A percentile compares a stretch with the other conserved stretches of the same genome.
Conservation (phyloP, 768 basidiomycete genomes). For the Calocybe cyanea region DNA sequence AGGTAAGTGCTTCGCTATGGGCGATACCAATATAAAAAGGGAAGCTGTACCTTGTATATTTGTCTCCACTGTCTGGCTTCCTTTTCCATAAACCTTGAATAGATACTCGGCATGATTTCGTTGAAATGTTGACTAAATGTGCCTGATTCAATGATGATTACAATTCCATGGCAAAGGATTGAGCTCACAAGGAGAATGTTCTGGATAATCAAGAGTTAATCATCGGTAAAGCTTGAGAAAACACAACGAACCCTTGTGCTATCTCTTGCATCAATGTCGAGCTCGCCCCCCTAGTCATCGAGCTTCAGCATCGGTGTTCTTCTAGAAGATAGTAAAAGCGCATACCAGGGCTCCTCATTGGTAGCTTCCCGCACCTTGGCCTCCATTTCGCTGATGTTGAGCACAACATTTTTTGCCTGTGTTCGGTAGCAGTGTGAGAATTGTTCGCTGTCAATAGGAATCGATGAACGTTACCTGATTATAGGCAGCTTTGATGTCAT, state of each 20-base stretch:
- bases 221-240: not conserved
- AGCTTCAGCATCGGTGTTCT: conserved; percentile 4
- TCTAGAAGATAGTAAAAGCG: not conserved
- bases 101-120: conserved; percentile 98
- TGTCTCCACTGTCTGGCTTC: conserved; percentile 98
- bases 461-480: conserved; percentile 67
- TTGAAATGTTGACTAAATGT: conserved; percentile 89
- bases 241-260: conserved; percentile 72
- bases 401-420: conserved; percentile 92
- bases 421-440: conserved; percentile 7
- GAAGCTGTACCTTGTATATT: conserved; percentile 81
- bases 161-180: not conserved
- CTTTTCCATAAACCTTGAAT: conserved; percentile 94
- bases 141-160: conserved; percentile 5
- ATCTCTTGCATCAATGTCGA: conserved; percentile 99
- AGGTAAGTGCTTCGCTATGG: not conserved
- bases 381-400: conserved; percentile 97
- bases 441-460: not conserved
- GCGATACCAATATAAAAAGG: not conserved
- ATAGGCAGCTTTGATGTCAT: conserved; percentile 94
- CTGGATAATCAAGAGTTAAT: conserved; percentile 34
- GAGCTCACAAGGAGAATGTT: conserved; percentile 92
- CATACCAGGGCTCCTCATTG: conserved; percentile 96
- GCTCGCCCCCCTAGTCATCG: conserved; percentile 79
- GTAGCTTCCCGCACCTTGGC: conserved; percentile 96